phyloP scores from a whole-genome alignment of 257 asterid species.

The Ocimum tenuiflorum region DNA sequence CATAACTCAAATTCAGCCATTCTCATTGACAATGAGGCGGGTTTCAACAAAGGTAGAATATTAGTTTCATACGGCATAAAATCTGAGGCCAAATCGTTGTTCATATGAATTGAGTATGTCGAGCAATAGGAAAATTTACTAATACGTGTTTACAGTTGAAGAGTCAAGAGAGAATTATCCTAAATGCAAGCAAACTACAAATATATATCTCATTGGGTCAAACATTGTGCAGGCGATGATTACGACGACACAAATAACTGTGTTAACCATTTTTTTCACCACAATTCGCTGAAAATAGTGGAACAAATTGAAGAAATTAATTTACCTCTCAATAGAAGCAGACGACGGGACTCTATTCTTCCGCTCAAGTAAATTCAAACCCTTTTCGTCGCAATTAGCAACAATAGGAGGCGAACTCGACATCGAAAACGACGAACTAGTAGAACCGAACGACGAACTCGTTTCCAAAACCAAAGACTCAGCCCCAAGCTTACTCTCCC shows the following conservation, averaged over 20 bases:
- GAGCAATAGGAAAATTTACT: too few relatives aligned
- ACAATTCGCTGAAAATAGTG: neutral
- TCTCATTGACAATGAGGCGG: neutral
- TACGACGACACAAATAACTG: neutral
- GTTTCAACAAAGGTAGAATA: neutral
- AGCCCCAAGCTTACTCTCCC: constrained; percentile 31
- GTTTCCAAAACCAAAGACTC: constrained; percentile 72
- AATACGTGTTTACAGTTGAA: too few relatives aligned
- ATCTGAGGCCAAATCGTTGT: neutral
- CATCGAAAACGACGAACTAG: constrained; percentile 59
- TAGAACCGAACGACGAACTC: constrained; percentile 78
- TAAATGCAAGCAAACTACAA: too few relatives aligned
- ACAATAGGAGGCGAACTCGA: constrained; percentile 51
- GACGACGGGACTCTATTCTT: constrained; percentile 57
- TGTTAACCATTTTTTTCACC: neutral
- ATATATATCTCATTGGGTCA: neutral
- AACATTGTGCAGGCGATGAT: constrained; percentile 1
- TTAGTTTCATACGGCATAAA: neutral
- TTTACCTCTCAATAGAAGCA: constrained; percentile 67
- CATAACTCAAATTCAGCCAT: constrained; percentile 3
- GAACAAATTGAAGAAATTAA: neutral
- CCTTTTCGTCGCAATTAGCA: constrained; percentile 44
- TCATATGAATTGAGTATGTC: neutral
- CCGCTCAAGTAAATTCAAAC: constrained; percentile 38
- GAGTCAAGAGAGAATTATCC: too few relatives aligned